These are phyloP conservation scores for Fomitopsis palustris DNA, from an alignment of 1,284 basidiomycete genomes.

Conservation along the genomic window DNA sequence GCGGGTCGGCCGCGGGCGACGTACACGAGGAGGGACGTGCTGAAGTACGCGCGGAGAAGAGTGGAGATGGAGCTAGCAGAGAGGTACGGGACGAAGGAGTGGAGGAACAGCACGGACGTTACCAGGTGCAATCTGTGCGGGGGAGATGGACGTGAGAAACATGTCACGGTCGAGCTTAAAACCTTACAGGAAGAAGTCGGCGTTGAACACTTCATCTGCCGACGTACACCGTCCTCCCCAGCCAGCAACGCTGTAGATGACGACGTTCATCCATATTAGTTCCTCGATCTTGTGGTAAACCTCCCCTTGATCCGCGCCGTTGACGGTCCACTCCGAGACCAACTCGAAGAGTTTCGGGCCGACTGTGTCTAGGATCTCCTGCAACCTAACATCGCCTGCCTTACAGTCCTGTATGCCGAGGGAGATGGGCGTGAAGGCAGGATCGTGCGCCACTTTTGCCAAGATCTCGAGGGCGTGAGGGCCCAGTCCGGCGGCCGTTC, in stretches of 20 bases:
- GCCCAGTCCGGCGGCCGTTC: slow-evolving; percentile 6
- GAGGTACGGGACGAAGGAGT: slow-evolving; percentile 28
- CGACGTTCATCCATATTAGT: slow-evolving; percentile 36
- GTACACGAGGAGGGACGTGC: slow-evolving; percentile 32
- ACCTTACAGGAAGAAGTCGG: slow-evolving; percentile 37
- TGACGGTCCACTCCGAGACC: slow-evolving; percentile 47
- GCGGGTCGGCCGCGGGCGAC: slow-evolving; percentile 34
- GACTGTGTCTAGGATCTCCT: slow-evolving; percentile 17
- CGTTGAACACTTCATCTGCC: slow-evolving; percentile 32
- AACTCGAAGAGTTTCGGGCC: slow-evolving; percentile 40
- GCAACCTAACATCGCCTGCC: slow-evolving; percentile 17
- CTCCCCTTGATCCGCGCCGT: slow-evolving; percentile 31
- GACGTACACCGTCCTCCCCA: slow-evolving; percentile 11
- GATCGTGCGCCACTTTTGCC: slow-evolving; percentile 35
- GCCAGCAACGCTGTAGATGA: slow-evolving; percentile 44
- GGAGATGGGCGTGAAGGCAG: slow-evolving; percentile 31
- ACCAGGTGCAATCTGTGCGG: slow-evolving; percentile 42
- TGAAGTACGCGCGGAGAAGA: slow-evolving; percentile 38
- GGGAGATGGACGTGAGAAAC: not conserved
- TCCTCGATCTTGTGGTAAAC: slow-evolving; percentile 43
- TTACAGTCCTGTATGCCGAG: slow-evolving; percentile 26
- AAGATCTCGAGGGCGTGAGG: slow-evolving; percentile 37
- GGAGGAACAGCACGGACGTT: slow-evolving; percentile 44
- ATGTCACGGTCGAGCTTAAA: not conserved
- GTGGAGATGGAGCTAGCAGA: slow-evolving; percentile 26